Conservation (phyloP, 2,329 filamentous ascomycete species). For the Fusarium lyarnte region DNA sequence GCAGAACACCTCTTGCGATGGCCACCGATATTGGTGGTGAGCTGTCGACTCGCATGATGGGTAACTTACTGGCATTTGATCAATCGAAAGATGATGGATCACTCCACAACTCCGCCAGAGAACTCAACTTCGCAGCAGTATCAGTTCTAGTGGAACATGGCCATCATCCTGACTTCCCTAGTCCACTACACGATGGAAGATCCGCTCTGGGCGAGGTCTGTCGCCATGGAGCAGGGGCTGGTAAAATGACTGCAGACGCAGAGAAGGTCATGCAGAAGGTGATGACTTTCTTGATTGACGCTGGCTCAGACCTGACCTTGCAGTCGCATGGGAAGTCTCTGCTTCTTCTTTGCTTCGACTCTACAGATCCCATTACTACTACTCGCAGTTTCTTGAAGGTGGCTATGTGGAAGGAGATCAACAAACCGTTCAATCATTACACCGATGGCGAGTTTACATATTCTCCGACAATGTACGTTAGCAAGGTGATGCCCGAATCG, state of each 20-base stretch:
- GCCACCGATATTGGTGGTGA: slow-evolving; percentile 66
- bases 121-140: slow-evolving; percentile 66
- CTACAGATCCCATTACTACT: slow-evolving; percentile 62
- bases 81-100: slow-evolving; percentile 71
- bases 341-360: slow-evolving; percentile 69
- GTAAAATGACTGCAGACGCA: slow-evolving; percentile 55
- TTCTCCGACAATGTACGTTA: slow-evolving; percentile 72
- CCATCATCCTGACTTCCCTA: slow-evolving; percentile 73
- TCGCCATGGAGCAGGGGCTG: slow-evolving; percentile 60
- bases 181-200: slow-evolving; percentile 68
- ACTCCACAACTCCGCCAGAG: slow-evolving; percentile 70
- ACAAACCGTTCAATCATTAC: slow-evolving; percentile 67
- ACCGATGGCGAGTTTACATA: slow-evolving; percentile 64
- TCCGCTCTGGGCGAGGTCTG: slow-evolving; percentile 73
- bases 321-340: slow-evolving; percentile 67
- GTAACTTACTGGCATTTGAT: slow-evolving; percentile 63
- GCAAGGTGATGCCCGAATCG: slow-evolving; percentile 54
- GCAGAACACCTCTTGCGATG: slow-evolving; percentile 68
- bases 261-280: slow-evolving; percentile 66
- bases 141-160: slow-evolving; percentile 65
- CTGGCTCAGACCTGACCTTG: slow-evolving; percentile 65
- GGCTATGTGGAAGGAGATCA: slow-evolving; percentile 72
- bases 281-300: slow-evolving; percentile 64
- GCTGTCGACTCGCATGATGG: slow-evolving; percentile 63
- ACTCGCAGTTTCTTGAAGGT: slow-evolving; percentile 68